A percentile compares a stretch with the other conserved stretches of the same genome.
These are phyloP conservation scores for Kwoniella europaea DNA, from an alignment of 768 basidiomycete genomes.

Conservation along the genomic window DNA sequence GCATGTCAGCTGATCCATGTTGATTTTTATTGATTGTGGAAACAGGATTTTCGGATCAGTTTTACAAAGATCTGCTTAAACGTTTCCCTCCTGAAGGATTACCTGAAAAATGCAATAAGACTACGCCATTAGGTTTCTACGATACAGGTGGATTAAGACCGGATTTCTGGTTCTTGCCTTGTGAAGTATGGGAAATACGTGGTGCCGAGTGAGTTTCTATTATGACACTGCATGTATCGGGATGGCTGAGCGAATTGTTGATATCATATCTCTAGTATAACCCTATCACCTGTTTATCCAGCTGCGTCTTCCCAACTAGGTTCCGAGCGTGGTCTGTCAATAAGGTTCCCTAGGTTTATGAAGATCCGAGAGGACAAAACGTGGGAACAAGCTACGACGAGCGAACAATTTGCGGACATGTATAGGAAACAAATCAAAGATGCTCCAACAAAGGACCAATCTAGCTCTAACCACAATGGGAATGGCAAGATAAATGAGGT, in stretches of 20 bases:
- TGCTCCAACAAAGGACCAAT: slow-evolving; percentile 32
- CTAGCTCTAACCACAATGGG: slow-evolving; percentile 19
- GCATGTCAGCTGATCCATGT: no score
- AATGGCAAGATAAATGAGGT: slow-evolving; percentile 11
- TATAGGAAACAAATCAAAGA: slow-evolving; percentile 66
- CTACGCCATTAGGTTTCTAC: slow-evolving; percentile 39
- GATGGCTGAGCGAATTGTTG: not conserved
- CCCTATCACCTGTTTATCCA: slow-evolving; percentile 80
- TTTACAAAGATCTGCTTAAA: slow-evolving; percentile 66
- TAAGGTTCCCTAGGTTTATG: slow-evolving; percentile 88
- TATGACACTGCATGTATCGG: no score
- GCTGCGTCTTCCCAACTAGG: slow-evolving; percentile 73
- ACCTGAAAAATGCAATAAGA: slow-evolving; percentile 67
- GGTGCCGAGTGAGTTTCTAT: slow-evolving; percentile 59
- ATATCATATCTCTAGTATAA: slow-evolving; percentile 62
- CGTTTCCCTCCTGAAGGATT: slow-evolving; percentile 66
- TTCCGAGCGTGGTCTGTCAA: slow-evolving; percentile 71
- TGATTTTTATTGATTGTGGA: not conserved
- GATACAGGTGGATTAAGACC: slow-evolving; percentile 56
- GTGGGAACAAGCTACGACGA: slow-evolving; percentile 73
- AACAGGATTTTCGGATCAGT: slow-evolving; percentile 76
- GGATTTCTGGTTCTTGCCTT: slow-evolving; percentile 60
- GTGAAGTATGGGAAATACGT: slow-evolving; percentile 75
- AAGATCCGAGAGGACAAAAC: slow-evolving; percentile 73
- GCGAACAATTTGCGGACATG: slow-evolving; percentile 71